These are phyloP conservation scores for Leucosporidium scottii DNA, from an alignment of 768 basidiomycete species.

Conservation along the genomic window DNA sequence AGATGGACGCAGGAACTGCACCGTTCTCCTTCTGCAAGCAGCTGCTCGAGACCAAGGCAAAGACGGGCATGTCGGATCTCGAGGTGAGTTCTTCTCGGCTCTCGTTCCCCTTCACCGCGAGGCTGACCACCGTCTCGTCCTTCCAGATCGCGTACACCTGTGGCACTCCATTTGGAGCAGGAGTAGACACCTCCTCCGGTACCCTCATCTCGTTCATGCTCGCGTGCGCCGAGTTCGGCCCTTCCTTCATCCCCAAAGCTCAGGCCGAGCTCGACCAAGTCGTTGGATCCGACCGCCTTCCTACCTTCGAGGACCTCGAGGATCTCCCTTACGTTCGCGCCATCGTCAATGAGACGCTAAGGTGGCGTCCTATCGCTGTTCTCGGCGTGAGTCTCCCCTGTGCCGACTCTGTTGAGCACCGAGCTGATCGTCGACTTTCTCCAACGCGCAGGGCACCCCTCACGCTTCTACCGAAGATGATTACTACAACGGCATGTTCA, in stretches of 20 bases:
- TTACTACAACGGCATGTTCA: slow-evolving; percentile 23
- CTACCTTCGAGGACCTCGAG: slow-evolving; percentile 31
- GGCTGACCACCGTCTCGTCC: slow-evolving; percentile 4
- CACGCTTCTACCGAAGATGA: slow-evolving; percentile 12
- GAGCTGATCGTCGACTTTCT: not conserved
- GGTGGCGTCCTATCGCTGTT: slow-evolving; percentile 28
- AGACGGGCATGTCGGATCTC: slow-evolving; percentile 18
- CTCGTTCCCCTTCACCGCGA: not conserved
- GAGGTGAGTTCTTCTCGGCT: not conserved
- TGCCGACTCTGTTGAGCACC: not conserved
- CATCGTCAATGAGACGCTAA: slow-evolving; percentile 29
- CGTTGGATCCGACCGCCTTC: slow-evolving; percentile 33
- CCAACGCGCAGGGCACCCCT: not conserved
- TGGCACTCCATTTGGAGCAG: slow-evolving; percentile 11
- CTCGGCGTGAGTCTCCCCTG: slow-evolving; percentile 6
- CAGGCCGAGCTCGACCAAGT: slow-evolving; percentile 35
- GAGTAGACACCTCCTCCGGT: slow-evolving; percentile 31
- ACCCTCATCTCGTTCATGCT: slow-evolving; percentile 25
- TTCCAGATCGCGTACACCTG: slow-evolving; percentile 4
- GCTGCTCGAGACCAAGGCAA: slow-evolving; percentile 18
- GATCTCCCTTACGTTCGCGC: slow-evolving; percentile 30
- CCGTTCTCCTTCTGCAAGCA: slow-evolving; percentile 19
- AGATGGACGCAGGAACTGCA: slow-evolving; percentile 13
- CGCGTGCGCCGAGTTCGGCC: slow-evolving; percentile 22
- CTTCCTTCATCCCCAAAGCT: slow-evolving; percentile 20